Evolutionary conservation across 768 basidiomycete genomes (phyloP).

Genomic region (Macrolepiota dolichaula): DNA sequence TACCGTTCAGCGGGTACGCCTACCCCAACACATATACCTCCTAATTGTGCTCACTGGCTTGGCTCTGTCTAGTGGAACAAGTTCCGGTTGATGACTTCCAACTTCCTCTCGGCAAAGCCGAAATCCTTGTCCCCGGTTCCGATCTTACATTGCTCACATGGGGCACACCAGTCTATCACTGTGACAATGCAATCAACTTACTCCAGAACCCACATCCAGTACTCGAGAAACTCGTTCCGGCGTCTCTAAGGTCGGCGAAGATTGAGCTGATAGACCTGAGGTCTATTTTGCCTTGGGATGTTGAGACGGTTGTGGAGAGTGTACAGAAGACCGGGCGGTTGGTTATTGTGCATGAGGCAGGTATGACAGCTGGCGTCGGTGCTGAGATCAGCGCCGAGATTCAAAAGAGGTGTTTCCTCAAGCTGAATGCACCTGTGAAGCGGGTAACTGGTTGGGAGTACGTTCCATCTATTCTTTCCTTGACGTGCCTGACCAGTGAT

Average conservation of each 20-base stretch:
- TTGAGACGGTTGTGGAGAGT: constrained; percentile 75
- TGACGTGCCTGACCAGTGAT: not conserved
- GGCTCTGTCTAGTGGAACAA: constrained; percentile 65
- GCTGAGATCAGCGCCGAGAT: constrained; percentile 91
- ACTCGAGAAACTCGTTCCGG: constrained; percentile 63
- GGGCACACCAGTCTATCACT: constrained; percentile 92
- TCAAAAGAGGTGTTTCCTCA: constrained; percentile 85
- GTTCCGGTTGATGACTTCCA: constrained; percentile 86
- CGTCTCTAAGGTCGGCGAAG: constrained; percentile 60
- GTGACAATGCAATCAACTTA: constrained; percentile 78
- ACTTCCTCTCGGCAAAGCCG: constrained; percentile 81
- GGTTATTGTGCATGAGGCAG: constrained; percentile 91
- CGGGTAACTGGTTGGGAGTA: constrained; percentile 93
- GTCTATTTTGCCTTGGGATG: constrained; percentile 88
- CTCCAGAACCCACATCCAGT: constrained; percentile 62
- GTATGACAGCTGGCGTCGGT: constrained; percentile 83
- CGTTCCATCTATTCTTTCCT: constrained; percentile 33
- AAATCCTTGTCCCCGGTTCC: constrained; percentile 66
- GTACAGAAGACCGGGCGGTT: constrained; percentile 82
- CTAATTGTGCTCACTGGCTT: constrained; percentile 1
- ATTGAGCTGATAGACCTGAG: constrained; percentile 90
- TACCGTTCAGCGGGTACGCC: constrained; percentile 79
- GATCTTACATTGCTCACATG: constrained; percentile 91
- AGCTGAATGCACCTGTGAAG: constrained; percentile 83
- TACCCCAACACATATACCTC: not conserved